Evolutionary conservation across 306 rosid genomes (phyloP).

Genomic region (Ormosia semicastrata): DNA sequence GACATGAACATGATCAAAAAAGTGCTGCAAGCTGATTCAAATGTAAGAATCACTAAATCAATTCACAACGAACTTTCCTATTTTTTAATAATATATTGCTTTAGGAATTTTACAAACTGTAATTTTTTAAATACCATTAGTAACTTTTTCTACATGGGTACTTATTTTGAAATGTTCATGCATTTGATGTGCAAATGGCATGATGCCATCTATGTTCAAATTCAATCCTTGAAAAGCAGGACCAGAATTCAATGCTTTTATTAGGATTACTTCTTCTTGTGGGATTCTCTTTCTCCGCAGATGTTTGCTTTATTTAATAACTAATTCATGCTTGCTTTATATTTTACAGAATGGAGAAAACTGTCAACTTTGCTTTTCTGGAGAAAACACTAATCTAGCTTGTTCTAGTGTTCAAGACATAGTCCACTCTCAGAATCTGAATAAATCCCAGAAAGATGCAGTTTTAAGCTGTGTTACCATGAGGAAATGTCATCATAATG

Average conservation of each 20-base stretch:
- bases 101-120: background rate
- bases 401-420: background rate
- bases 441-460: constrained; percentile 47
- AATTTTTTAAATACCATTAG: background rate
- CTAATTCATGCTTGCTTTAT: background rate
- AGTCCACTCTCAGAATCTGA: constrained; percentile 32
- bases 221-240: background rate
- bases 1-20: constrained; percentile 23
- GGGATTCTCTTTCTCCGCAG: background rate
- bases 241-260: background rate
- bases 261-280: background rate
- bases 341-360: constrained; percentile 30
- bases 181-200: background rate
- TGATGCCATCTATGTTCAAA: background rate
- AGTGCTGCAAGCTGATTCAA: constrained; percentile 36
- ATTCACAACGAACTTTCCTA: background rate
- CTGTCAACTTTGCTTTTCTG: constrained; percentile 12
- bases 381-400: background rate
- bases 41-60: constrained; percentile 32
- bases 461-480: constrained; percentile 39
- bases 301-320: background rate
- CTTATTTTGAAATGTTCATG: background rate
- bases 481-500: constrained; percentile 31
- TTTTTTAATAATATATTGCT: background rate
- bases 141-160: background rate